Evolutionary conservation across 345 rosid genomes (phyloP).

Genomic region (Eucalyptus pauciflora): DNA sequence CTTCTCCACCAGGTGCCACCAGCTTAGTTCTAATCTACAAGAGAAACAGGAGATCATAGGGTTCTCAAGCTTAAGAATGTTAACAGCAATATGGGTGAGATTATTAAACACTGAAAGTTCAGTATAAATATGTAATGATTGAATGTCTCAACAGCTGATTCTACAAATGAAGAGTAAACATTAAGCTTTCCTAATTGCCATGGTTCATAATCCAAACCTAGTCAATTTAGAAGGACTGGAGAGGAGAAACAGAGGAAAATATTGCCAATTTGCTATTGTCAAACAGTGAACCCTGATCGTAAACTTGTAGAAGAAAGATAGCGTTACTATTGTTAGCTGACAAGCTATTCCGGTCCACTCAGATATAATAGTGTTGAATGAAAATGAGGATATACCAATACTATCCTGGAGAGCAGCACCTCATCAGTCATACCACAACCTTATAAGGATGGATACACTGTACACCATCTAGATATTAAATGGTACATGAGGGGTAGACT

Average conservation of each 20-base stretch:
- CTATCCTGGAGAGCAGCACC: not conserved
- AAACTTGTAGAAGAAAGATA: not conserved
- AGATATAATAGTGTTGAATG: not conserved
- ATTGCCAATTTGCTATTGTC: not conserved
- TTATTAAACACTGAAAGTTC: not conserved
- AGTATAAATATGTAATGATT: not conserved
- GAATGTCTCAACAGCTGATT: not conserved
- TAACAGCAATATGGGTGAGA: not conserved
- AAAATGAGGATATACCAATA: not conserved
- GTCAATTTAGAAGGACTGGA: not conserved
- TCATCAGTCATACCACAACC: not conserved
- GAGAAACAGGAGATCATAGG: not conserved
- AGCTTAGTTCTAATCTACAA: constrained; percentile 63
- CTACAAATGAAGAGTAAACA: not conserved
- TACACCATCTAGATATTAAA: not conserved
- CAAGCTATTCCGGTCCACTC: not conserved
- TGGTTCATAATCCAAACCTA: not conserved
- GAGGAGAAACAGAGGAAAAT: not conserved
- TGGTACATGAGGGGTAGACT: not conserved
- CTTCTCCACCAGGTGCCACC: constrained; percentile 94
- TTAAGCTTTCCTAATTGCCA: not conserved
- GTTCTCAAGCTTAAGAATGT: not conserved
- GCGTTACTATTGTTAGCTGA: not conserved
- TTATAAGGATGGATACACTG: not conserved
- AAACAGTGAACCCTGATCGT: not conserved